phyloP scores from a whole-genome alignment of 1,284 basidiomycete species.

The Ceraceosorus guamensis region DNA sequence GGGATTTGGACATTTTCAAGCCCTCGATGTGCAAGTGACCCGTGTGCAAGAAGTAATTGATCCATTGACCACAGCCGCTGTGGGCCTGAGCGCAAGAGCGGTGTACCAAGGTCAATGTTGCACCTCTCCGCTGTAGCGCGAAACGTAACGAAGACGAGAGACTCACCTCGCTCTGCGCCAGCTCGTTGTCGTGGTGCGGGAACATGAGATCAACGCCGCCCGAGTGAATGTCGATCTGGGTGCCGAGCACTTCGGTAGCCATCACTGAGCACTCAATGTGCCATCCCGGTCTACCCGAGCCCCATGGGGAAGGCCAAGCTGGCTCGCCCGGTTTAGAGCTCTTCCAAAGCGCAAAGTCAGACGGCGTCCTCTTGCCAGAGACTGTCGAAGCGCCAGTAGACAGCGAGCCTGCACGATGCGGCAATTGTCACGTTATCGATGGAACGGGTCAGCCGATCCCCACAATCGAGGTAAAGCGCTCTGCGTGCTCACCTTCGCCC shows the following conservation, averaged over 20 bases:
- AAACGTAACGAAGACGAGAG: not conserved
- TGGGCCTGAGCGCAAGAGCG: slow-evolving; percentile 55
- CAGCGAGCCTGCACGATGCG: slow-evolving; percentile 56
- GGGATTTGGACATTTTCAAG: slow-evolving; percentile 96
- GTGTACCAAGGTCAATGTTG: not conserved
- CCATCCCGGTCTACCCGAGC: slow-evolving; percentile 93
- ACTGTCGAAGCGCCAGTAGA: slow-evolving; percentile 49
- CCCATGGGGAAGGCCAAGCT: slow-evolving; percentile 94
- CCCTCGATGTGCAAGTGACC: slow-evolving; percentile 98
- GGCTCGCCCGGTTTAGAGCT: slow-evolving; percentile 96
- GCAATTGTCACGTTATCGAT: slow-evolving; percentile 2
- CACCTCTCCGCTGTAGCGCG: not conserved
- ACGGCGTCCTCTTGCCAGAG: slow-evolving; percentile 56
- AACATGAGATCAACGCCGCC: slow-evolving; percentile 95
- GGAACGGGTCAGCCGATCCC: not conserved
- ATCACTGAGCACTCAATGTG: slow-evolving; percentile 99
- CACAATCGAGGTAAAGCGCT: no score
- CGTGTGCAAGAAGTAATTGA: slow-evolving; percentile 98
- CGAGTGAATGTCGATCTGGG: slow-evolving; percentile 94
- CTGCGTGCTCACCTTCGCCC: slow-evolving; percentile 65
- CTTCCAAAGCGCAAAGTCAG: slow-evolving; percentile 98
- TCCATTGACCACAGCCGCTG: slow-evolving; percentile 70
- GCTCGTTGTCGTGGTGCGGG: slow-evolving; percentile 98
- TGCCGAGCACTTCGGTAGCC: slow-evolving; percentile 85
- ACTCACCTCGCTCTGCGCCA: slow-evolving; percentile 78